phyloP scores from a whole-genome alignment of 192 early-diverging fungal species.

The Paraglomus brasilianum region DNA sequence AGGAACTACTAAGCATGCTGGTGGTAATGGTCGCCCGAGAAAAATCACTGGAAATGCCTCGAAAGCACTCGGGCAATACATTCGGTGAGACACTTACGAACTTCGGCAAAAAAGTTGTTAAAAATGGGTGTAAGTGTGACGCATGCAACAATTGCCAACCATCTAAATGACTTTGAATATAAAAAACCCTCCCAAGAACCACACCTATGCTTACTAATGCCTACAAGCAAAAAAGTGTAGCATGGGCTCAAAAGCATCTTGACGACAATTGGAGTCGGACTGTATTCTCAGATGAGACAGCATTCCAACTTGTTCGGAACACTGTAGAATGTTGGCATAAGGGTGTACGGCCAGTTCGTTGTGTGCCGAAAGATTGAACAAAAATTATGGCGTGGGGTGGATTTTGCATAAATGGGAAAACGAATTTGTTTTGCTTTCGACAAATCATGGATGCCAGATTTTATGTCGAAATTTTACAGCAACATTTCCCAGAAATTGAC shows the following conservation, averaged over 20 bases:
- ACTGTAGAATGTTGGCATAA: slow-evolving; percentile 10
- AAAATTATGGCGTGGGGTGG: slow-evolving; percentile 19
- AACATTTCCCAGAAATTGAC: slow-evolving; percentile 14
- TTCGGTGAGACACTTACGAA: not conserved
- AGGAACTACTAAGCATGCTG: not conserved
- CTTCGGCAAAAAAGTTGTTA: not conserved
- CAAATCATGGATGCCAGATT: slow-evolving; percentile 20
- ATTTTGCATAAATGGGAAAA: slow-evolving; percentile 9
- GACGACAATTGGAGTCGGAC: not conserved
- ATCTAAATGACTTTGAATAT: not conserved
- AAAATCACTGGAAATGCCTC: slow-evolving; percentile 3
- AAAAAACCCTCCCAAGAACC: not conserved
- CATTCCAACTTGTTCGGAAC: slow-evolving; percentile 3
- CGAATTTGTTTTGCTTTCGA: slow-evolving; percentile 17
- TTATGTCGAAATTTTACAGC: slow-evolving; percentile 4
- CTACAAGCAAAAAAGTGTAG: not conserved
- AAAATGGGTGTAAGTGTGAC: slow-evolving; percentile 8
- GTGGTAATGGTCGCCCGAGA: slow-evolving; percentile 1
- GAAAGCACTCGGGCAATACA: slow-evolving; percentile 8
- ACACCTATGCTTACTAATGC: not conserved
- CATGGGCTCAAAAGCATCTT: slow-evolving; percentile 18
- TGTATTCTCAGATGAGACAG: slow-evolving; percentile 18
- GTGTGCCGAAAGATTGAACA: slow-evolving; percentile 18
- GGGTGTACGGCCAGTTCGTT: not conserved
- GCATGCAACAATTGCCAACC: not conserved